Base-by-base conservation (phyloP, 2,329 filamentous ascomycete genomes). In the Aspergillus fijiensis region DNA sequence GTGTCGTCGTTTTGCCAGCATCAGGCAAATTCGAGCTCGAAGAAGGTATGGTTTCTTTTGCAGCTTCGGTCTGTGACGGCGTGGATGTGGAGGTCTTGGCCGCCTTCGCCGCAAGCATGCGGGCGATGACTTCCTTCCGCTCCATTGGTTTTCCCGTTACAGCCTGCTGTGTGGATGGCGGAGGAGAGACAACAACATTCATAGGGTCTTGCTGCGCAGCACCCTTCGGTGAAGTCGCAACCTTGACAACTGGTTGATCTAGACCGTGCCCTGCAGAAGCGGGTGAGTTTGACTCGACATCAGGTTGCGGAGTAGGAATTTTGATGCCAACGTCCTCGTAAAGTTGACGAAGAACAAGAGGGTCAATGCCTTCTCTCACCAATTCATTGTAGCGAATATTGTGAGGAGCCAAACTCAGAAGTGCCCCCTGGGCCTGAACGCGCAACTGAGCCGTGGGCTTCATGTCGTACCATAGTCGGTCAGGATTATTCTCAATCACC, bases 331-430 rank as follows among this genome's bases (percentile, higher is more conserved):
- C 77, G 21, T 91, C 87, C 27, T 82, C 78, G 67, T 92, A 95
- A 1, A 95, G 80, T 31, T 78, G 73, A 58, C 82, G 83, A 39
- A 96, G 76, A 11, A 92, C 70, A 1, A 75, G 74, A 39, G 84
- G 80, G 65, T 92, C 84, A 48, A 94, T 82, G 0, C 91, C 89
- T 72, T 94, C 89, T 11, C 86, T 81, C 12, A 93, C 79, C 59
- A 94, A 88, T 61, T 91, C 84, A 57, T 89, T 82, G 69, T 88
- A 96, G 21, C 86, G 85, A 60, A 96, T 86, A 52, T 91, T 89
- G 60, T 90, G 79, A 45, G 78, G 76, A 12, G 74, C 72, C 3
- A 93, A 77, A 42, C 85, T 82, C 31, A 91, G 74, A 45, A 93
- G 86, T 4, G 89, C 88, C 25, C 85, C 84, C 69, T 87, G 84